Base-by-base conservation (phyloP, 2,329 filamentous ascomycete species). In the Trichoderma asperellum region DNA sequence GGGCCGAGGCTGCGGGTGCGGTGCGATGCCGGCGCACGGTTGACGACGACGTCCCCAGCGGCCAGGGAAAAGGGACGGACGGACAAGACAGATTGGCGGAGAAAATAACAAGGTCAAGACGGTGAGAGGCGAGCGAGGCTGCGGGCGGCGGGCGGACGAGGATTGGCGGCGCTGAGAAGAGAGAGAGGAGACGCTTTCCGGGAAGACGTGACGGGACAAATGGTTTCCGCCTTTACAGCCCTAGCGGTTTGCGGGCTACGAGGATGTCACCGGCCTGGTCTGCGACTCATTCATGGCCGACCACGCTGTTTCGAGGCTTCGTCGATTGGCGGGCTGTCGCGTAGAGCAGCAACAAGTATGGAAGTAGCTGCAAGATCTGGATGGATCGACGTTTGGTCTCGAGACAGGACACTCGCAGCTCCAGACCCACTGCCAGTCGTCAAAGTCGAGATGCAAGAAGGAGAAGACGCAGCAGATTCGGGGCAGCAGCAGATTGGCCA, bases 241-340 rank as follows among this genome's bases (percentile, higher is more conserved):
- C 43, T 57, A n/a, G 62, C 29, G 53, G 29, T 35, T 40, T 47
- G 18, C n/a, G 35, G 35, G 18, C 43, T 47, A 65, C 61, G 61
- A 64, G 43, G 61, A 64, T 21, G 61, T 57, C 32, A 32, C 18
- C 53, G 27, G 47, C 32, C 11, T 27, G 60, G 16, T 37, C n/a
- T 37, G 62, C 62, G 53, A 27, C 62, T 47, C 52, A 34, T 57
- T 59, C 55, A 59, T 49, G 52, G 8, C 62, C 49, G 63, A 49
- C 11, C 35, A 40, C 47, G 32, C 60, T 55, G 43, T 27, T 21
- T 40, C 40, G 49, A 29, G 24, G 49, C 24, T 58, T 21, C 16
- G 37, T 43, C 37, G 37, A 18, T 12, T 12, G 34, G 55, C 40
- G 11, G 34, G 57, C 32, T 29, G 35, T 32, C n/a, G 57, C 21